Evolutionary conservation across 306 rosid species (phyloP), one percentile per base, ranked within the genome.

Genomic region (Coriaria nepalensis): DNA sequence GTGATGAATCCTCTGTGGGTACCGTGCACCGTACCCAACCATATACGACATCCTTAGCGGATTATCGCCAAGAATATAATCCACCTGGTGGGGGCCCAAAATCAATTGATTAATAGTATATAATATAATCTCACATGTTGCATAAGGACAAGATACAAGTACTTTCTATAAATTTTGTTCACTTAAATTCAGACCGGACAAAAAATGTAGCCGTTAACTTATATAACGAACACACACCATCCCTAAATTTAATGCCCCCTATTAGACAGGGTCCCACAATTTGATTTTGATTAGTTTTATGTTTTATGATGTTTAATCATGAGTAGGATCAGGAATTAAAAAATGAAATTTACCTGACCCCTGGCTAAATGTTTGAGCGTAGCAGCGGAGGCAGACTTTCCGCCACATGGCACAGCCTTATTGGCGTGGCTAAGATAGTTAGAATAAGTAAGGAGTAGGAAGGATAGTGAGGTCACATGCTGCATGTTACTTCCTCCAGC

Each of bases 401-500:
- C 53, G 41, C 96, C 96, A 73, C 96, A 92, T 63, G 92, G 87
- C 73, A 92, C 96, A 5, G 39, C 65, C 66, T 61, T 79, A 57
- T 82, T 77, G 78, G 98, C 79, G 37, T 92, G 96, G 71, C 98
- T 82, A 33, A 85, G 85, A 70, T 90, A 90, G 53, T 85, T 90
- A 40, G 94, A 85, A 68, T 85, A 90, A 33, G 87, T 70, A 40
- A 85, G 60, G 2, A 90, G 74, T 9, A 90, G 71, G 79, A 90
- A 90, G 33, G 98, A 85, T 32, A 90, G 61, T 8, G 95, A 85
- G 34, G 98, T 90, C 45, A 90, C 98, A 68, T 90, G 95, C 69
- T 92, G 98, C 98, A 92, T 85, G 94, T 92, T 92, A 55, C 94
- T 82, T 9, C 94, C 94, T 65, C 96, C 96, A 29, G 94, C 81